A percentile compares a stretch with the other conserved stretches of the same genome.
Conservation (phyloP, 2,329 filamentous ascomycete genomes). For the Chaetomiaceae sp. region DNA sequence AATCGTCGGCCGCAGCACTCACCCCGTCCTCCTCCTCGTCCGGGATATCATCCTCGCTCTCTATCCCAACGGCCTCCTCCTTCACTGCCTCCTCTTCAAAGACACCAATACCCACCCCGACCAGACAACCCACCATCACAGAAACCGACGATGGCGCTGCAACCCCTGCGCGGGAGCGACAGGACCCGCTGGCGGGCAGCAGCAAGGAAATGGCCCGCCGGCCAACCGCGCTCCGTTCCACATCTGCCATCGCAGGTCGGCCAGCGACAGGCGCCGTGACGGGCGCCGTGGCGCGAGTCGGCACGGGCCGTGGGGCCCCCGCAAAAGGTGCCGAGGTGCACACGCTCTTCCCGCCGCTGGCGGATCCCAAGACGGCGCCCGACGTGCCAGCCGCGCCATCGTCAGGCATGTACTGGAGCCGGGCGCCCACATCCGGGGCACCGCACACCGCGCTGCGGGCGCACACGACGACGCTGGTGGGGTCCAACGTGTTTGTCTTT, state of each 20-base stretch:
- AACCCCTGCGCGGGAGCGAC: constrained; percentile 17
- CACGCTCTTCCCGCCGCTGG: constrained; percentile 52
- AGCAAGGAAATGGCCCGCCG: constrained; percentile 32
- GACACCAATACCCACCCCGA: constrained; percentile 20
- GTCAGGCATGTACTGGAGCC: constrained; percentile 70
- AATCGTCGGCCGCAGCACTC: constrained; percentile 40
- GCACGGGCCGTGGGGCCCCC: constrained; percentile 23
- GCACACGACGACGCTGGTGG: constrained; percentile 62
- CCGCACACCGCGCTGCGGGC: constrained; percentile 58
- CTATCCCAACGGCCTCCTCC: constrained; percentile 22
- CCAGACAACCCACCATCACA: constrained; percentile 25
- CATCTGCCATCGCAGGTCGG: constrained; percentile 45
- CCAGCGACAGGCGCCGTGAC: constrained; percentile 19
- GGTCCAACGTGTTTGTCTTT: constrained; percentile 64
- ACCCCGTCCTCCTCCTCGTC: constrained; percentile 28
- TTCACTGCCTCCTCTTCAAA: constrained; percentile 16
- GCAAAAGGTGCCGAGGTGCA: constrained; percentile 39
- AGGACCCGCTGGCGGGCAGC: constrained; percentile 25
- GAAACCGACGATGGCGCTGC: constrained; percentile 26
- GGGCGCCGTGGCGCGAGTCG: constrained; percentile 22
- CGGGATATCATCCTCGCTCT: constrained; percentile 28
- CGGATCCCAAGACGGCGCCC: constrained; percentile 50
- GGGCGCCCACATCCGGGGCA: constrained; percentile 57
- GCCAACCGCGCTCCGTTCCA: constrained; percentile 46
- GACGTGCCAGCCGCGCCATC: constrained; percentile 60